These are phyloP conservation scores for Microstegium vimineum DNA, from an alignment of 176 grass and related monocot species.

Conservation along the genomic window DNA sequence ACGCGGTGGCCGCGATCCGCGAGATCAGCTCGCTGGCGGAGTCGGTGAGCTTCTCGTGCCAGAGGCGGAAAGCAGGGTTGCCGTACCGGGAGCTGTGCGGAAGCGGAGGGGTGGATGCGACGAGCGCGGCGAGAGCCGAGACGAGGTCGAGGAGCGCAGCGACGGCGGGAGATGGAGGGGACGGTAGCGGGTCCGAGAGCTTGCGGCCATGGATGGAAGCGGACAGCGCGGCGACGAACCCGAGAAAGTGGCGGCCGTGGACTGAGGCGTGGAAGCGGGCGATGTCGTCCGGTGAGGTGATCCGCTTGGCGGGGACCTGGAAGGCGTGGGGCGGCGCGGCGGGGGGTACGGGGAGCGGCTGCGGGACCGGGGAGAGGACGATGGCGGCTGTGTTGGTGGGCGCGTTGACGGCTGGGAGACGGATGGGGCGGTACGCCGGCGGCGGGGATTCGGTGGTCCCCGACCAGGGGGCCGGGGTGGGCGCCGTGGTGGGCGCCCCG, in stretches of 20 bases:
- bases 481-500: slow-evolving; percentile 40
- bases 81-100: slow-evolving; percentile 76
- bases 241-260: slow-evolving; percentile 71
- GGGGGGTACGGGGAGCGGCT: slow-evolving; percentile 50
- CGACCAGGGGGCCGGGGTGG: slow-evolving; percentile 46
- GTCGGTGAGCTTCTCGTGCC: slow-evolving; percentile 64
- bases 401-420: slow-evolving; percentile 73
- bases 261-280: slow-evolving; percentile 55
- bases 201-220: slow-evolving; percentile 66
- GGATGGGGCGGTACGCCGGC: slow-evolving; percentile 95
- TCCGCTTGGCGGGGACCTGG: slow-evolving; percentile 52
- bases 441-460: slow-evolving; percentile 56
- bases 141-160: slow-evolving; percentile 54
- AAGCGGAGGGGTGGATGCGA: slow-evolving; percentile 58
- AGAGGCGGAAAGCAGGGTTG: slow-evolving; percentile 81
- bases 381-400: slow-evolving; percentile 76
- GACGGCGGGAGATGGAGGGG: slow-evolving; percentile 46
- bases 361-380: slow-evolving; percentile 70
- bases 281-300: slow-evolving; percentile 59
- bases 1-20: slow-evolving; percentile 35
- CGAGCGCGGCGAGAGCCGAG: slow-evolving; percentile 43
- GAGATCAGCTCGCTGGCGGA: slow-evolving; percentile 42
- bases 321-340: slow-evolving; percentile 54
- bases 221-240: slow-evolving; percentile 78
- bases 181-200: slow-evolving; percentile 63